Evolutionary conservation across 2,329 filamentous ascomycete genomes (phyloP), one percentile per base, ranked within the genome.

Genomic region (Penicillium sp.): DNA sequence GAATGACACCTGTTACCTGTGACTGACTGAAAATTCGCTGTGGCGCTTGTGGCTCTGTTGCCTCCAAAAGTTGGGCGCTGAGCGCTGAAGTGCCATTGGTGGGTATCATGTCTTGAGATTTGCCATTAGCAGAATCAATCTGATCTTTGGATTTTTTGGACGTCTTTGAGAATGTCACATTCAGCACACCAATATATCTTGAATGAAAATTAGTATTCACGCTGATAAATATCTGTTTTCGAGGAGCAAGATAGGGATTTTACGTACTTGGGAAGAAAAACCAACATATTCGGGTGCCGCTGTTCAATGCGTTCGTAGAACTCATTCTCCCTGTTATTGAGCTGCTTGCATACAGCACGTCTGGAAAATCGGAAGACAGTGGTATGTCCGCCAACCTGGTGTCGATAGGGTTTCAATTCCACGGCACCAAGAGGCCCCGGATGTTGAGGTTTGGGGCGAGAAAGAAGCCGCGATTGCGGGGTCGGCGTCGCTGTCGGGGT

Each of bases 301-400:
- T 85, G 86, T 77, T 99, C 94, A 66, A 97, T 90, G 51, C 88
- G 94, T 75, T 99, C 94, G 73, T 99, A 99, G 70, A 99, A 99
- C 75, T 96, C 91, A 74, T 99, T 99, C 71, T 99, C 94, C 67
- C 93, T 84, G 71, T 96, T 99, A 73, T 96, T 99, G 68, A 99
- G 83, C 75, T 97, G 91, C 75, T 99, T 99, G 80, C 94, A 99
- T 10, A 99, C 92, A 52, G 94, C 94, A 65, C 92, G 85, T 62
- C 91, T 87, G 16, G 94, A 97, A 70, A 99, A 97, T 39, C 93
- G 88, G 83, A 96, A 99, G 34, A 99, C 83, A 0, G 93, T 97
- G 7, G 91, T 97, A 72, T 99, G 94, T 0, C 94, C 94, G 55
- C 94, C 94, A 51, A 99, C 94, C 74, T 99, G 94, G 74, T 99